Evolutionary conservation across 805 yeast species (phyloP).

Genomic region (Hanseniaspora meyeri): DNA sequence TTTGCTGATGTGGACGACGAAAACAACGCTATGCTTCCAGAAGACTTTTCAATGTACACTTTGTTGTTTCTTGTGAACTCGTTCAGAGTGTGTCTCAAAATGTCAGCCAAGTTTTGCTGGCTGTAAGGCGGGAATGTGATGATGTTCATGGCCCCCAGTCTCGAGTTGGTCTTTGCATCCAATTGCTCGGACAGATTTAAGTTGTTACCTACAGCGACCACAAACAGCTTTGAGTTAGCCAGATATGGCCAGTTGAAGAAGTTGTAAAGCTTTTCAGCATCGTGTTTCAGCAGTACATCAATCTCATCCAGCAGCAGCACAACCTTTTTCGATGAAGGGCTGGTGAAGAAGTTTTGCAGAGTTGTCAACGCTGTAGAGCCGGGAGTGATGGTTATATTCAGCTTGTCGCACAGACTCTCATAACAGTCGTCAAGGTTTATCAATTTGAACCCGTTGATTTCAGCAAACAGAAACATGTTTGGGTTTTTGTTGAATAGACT

Average conservation of each 20-base stretch:
- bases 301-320: slow-evolving; percentile 82
- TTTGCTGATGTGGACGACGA: slow-evolving; percentile 17
- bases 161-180: slow-evolving; percentile 78
- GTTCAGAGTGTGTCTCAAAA: slow-evolving; percentile 60
- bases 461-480: slow-evolving; percentile 58
- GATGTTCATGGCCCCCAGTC: slow-evolving; percentile 69
- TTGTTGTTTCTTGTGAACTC: slow-evolving; percentile 26
- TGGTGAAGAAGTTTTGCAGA: slow-evolving; percentile 58
- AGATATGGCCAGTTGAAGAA: slow-evolving; percentile 96
- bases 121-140: slow-evolving; percentile 83
- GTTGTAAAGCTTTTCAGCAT: slow-evolving; percentile 82
- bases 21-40: slow-evolving; percentile 28
- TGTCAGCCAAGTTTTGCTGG: slow-evolving; percentile 59
- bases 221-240: slow-evolving; percentile 62
- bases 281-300: slow-evolving; percentile 76
- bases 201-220: slow-evolving; percentile 89
- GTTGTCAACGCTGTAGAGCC: slow-evolving; percentile 49
- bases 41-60: slow-evolving; percentile 28
- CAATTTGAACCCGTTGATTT: slow-evolving; percentile 82
- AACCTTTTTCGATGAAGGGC: slow-evolving; percentile 33
- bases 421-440: slow-evolving; percentile 70
- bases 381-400: slow-evolving; percentile 34
- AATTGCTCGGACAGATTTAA: slow-evolving; percentile 94
- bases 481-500: slow-evolving; percentile 40
- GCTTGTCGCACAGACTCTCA: slow-evolving; percentile 68